Evolutionary conservation across 257 asterid genomes (phyloP).

Genomic region (Ocimum tenuiflorum): DNA sequence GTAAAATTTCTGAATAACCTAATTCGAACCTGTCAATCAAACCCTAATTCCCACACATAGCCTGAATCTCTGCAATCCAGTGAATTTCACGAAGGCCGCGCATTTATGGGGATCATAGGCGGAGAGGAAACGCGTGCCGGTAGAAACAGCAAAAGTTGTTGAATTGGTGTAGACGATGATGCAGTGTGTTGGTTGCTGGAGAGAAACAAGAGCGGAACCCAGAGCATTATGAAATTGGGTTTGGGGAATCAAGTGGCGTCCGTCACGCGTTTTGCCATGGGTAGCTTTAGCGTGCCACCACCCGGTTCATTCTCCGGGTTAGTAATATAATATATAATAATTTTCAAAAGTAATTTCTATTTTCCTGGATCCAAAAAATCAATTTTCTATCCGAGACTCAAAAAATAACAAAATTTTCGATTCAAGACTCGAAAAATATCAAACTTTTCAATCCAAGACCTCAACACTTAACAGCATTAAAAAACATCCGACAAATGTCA

Average conservation of each 20-base stretch:
- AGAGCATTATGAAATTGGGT: constrained; percentile 31
- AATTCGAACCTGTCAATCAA: constrained; percentile 17
- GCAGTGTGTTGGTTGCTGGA: constrained; percentile 19
- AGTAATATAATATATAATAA: no score
- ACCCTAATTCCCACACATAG: constrained; percentile 35
- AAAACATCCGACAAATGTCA: no score
- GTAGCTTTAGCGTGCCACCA: constrained; percentile 25
- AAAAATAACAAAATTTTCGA: no score
- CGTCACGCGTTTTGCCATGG: constrained; percentile 23
- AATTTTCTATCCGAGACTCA: no score
- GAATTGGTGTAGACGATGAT: constrained; percentile 13
- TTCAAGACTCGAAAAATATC: no score
- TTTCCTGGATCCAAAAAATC: no score
- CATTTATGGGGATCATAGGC: constrained; percentile 10
- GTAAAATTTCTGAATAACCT: no score
- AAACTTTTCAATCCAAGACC: no score
- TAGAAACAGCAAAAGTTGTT: background rate
- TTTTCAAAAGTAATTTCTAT: no score
- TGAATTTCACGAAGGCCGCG: background rate
- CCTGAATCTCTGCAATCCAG: constrained; percentile 15
- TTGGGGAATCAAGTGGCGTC: constrained; percentile 36
- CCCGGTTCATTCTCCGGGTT: constrained; percentile 14
- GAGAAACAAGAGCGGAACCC: constrained; percentile 32
- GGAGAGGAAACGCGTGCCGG: constrained; percentile 19
- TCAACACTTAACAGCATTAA: no score